These are phyloP conservation scores for Ailanthus altissimus DNA, from an alignment of 345 rosid species.

Conservation along the genomic window DNA sequence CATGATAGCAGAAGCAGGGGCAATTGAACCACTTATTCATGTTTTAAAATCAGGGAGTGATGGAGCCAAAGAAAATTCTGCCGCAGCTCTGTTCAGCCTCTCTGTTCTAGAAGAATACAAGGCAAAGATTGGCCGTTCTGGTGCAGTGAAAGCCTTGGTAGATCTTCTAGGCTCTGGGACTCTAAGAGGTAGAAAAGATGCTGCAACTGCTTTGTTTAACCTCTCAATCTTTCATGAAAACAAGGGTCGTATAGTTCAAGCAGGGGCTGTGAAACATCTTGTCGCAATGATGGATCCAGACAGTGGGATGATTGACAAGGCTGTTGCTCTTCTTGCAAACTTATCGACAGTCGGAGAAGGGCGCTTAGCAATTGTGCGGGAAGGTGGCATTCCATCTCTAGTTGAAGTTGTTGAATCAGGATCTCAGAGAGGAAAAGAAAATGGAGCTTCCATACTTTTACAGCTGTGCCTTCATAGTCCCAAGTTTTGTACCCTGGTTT, in stretches of 20 bases:
- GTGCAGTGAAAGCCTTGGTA: conserved; percentile 77
- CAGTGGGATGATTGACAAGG: conserved; percentile 85
- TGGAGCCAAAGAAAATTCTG: conserved; percentile 90
- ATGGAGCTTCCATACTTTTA: conserved; percentile 77
- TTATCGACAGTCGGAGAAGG: conserved; percentile 83
- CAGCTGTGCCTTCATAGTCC: conserved; percentile 79
- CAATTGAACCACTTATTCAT: conserved; percentile 77
- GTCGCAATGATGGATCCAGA: conserved; percentile 71
- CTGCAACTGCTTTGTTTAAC: conserved; percentile 88
- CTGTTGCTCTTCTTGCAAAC: conserved; percentile 88
- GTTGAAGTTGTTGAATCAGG: conserved; percentile 85
- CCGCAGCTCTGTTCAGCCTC: conserved; percentile 80
- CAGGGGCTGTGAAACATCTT: conserved; percentile 87
- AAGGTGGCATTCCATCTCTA: conserved; percentile 75
- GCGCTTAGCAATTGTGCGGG: conserved; percentile 61
- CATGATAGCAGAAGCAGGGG: conserved; percentile 72
- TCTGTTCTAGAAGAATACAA: conserved; percentile 75
- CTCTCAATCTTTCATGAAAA: conserved; percentile 91
- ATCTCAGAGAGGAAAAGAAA: conserved; percentile 91
- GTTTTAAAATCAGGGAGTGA: conserved; percentile 71
- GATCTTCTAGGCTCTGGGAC: conserved; percentile 83
- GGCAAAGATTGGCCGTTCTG: conserved; percentile 78
- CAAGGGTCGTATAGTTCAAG: conserved; percentile 88
- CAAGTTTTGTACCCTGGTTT: conserved; percentile 81
- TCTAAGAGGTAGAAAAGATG: conserved; percentile 87